Conservation (phyloP, 345 rosid genomes). For the Eutrema yunnanense region DNA sequence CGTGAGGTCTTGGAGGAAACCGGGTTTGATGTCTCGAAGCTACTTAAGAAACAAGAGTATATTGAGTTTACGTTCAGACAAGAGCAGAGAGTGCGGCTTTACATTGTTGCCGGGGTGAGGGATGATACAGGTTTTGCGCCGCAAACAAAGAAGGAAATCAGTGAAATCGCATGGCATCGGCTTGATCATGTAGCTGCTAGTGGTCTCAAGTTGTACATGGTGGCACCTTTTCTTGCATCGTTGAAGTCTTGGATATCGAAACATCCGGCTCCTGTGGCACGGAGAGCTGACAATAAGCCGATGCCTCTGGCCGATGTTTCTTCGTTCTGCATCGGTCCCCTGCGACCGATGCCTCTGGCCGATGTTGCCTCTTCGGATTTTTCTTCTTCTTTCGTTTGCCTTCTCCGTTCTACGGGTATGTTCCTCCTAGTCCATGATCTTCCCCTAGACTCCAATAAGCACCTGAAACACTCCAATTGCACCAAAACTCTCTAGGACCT, state of each 20-base stretch:
- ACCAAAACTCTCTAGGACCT: too few species aligned
- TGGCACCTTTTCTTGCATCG: neutral
- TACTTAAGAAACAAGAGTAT: neutral
- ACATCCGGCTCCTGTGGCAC: too few species aligned
- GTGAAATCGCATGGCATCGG: neutral
- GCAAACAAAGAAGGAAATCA: neutral
- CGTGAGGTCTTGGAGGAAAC: neutral
- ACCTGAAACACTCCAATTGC: too few species aligned
- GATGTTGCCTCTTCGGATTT: too few species aligned
- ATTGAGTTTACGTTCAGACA: neutral
- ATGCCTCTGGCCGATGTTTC: too few species aligned
- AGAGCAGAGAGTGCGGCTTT: neutral
- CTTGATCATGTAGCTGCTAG: neutral
- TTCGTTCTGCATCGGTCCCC: too few species aligned
- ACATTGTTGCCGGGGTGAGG: neutral
- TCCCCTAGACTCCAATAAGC: too few species aligned
- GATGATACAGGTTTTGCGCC: neutral
- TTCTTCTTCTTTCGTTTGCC: too few species aligned
- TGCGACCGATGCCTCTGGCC: too few species aligned
- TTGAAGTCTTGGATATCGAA: neutral
- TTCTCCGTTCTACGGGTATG: too few species aligned
- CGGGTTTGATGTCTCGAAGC: neutral
- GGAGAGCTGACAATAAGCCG: too few species aligned
- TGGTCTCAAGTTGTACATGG: neutral
- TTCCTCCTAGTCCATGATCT: too few species aligned